Evolutionary conservation across 2,329 filamentous ascomycete species (phyloP).

Genomic region (Colletotrichum incanum): DNA sequence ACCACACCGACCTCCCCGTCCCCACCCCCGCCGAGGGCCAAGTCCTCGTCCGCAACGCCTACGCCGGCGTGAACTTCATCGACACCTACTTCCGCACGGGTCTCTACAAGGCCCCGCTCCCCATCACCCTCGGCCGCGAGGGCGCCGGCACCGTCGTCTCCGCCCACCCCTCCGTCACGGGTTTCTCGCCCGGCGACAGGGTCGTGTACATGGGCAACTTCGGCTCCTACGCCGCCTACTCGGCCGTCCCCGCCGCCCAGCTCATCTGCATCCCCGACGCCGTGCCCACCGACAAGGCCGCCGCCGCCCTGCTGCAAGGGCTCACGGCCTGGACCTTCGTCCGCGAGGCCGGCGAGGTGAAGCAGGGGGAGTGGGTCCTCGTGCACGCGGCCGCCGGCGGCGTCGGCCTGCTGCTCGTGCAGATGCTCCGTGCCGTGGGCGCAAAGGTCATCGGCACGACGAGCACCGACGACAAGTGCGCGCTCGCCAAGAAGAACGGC

Average conservation of each 20-base stretch:
- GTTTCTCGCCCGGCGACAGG: slow-evolving; percentile 76
- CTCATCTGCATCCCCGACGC: slow-evolving; percentile 76
- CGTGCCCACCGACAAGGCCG: slow-evolving; percentile 74
- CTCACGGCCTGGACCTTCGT: slow-evolving; percentile 87
- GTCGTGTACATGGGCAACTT: slow-evolving; percentile 77
- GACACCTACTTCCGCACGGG: slow-evolving; percentile 93
- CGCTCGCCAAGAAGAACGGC: slow-evolving; percentile 78
- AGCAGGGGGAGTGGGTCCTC: slow-evolving; percentile 85
- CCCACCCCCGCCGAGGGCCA: slow-evolving; percentile 79
- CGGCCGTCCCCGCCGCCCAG: slow-evolving; percentile 66
- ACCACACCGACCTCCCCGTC: slow-evolving; percentile 80
- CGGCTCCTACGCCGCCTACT: slow-evolving; percentile 71
- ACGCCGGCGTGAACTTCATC: slow-evolving; percentile 88
- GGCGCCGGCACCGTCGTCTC: slow-evolving; percentile 80
- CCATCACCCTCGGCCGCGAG: slow-evolving; percentile 86
- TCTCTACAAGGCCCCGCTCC: slow-evolving; percentile 81
- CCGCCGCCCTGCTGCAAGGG: slow-evolving; percentile 83
- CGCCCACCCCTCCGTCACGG: slow-evolving; percentile 65
- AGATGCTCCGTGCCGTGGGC: slow-evolving; percentile 80
- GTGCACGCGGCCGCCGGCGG: slow-evolving; percentile 91
- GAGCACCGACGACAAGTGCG: slow-evolving; percentile 80
- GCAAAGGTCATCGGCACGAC: slow-evolving; percentile 87
- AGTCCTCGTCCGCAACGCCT: slow-evolving; percentile 85
- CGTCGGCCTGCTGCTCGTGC: slow-evolving; percentile 81
- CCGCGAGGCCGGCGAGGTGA: slow-evolving; percentile 82